phyloP scores from a whole-genome alignment of 352 stramenopile species.

The Globisporangium cystogenes region DNA sequence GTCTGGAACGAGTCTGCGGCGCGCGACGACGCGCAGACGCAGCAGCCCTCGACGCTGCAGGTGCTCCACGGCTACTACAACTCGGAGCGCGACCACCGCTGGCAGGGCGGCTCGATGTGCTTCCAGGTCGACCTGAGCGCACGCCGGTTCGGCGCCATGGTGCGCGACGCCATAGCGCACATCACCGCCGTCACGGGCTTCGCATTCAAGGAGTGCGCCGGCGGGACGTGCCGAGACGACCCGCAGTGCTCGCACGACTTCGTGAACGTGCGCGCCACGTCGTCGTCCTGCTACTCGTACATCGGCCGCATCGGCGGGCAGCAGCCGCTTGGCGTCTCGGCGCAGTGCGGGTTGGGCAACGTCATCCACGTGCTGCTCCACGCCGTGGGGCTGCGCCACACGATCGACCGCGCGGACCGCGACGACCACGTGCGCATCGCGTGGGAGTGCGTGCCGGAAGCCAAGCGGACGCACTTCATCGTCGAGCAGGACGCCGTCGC shows the following conservation, averaged over 20 bases:
- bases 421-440: conserved; percentile 73
- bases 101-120: conserved; percentile 55
- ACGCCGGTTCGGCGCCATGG: conserved; percentile 24
- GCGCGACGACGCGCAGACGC: neutral
- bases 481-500: conserved; percentile 33
- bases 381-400: conserved; percentile 61
- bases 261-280: conserved; percentile 42
- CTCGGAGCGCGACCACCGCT: conserved; percentile 65
- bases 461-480: conserved; percentile 63
- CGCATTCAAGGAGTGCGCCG: conserved; percentile 43
- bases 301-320: conserved; percentile 66
- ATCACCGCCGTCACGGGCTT: conserved; percentile 64
- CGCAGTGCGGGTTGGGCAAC: conserved; percentile 67
- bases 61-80: conserved; percentile 81
- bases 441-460: conserved; percentile 71
- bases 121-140: conserved; percentile 56
- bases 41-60: conserved; percentile 12
- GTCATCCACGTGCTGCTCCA: conserved; percentile 79
- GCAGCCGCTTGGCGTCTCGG: conserved; percentile 61
- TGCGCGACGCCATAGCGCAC: conserved; percentile 56
- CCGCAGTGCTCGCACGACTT: conserved; percentile 48
- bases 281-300: conserved; percentile 73
- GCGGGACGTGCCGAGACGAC: conserved; percentile 41
- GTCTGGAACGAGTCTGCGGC: conserved; percentile 21
- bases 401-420: conserved; percentile 61